Evolutionary conservation across 1,284 basidiomycete species (phyloP), one percentile per base, ranked within the genome.

Genomic region (Cryptococcus depauperatus): DNA sequence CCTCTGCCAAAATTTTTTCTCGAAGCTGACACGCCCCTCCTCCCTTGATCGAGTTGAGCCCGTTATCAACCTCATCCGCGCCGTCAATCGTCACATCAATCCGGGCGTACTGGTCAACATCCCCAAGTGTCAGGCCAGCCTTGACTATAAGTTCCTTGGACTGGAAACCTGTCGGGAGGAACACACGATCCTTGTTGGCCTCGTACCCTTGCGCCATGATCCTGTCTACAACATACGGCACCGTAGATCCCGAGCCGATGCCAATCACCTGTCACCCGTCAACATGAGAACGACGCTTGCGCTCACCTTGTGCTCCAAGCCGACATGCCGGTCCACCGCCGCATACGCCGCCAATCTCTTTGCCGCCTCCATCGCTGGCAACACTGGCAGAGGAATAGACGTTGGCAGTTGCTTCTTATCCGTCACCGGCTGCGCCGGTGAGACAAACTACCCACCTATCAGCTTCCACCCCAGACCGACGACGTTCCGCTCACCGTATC

Each of bases 61-160:
- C 73, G 34, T 76, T 71, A 71, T 97, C 92, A 27, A 96, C 89
- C 71, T 97, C 93, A 59, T 98, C 93, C 1, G 93, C 93, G 35
- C 93, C 93, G 68, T 99, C 93, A 45, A 99, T 82, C 5, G 91
- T 95, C 23, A 98, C 88, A 61, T 98, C 95, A 46, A 98, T 84
- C 8, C 75, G 75, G 2, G 86, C 84, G 71, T 87, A 91, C 66
- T 90, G 83, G 64, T 91, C 87, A 4, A 96, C 83, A 61, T 98
- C 95, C 26, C 92, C 95, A 5, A 98, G 78, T 28, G 74, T 80
- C 9, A 98, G 75, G 3, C 82, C 78, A 18, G 83, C 82, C 37
- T 78, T 76, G 43, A 97, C 82, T 64, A 98, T 97, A 51, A 99
- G 79, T 65, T 95, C 84, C 68, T 90, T 93, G 8, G 86, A 90